A percentile compares a stretch with the other conserved stretches of the same genome.
Conservation (phyloP, 352 stramenopile genomes). For the Phytophthora idaei region DNA sequence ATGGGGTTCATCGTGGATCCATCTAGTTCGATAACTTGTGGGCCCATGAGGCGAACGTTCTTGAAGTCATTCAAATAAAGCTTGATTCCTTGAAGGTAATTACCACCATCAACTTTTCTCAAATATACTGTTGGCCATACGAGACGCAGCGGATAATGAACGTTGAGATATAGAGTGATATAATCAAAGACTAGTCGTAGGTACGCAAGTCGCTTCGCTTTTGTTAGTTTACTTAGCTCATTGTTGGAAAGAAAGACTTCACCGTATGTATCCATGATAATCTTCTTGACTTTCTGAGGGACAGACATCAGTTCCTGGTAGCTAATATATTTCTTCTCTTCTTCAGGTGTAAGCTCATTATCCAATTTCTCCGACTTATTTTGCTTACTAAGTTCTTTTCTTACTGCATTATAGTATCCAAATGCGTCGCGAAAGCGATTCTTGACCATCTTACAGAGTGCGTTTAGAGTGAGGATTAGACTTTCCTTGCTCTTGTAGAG, state of each 20-base stretch:
- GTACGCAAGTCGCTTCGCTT: conserved; percentile 4
- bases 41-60: no score
- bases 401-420: conserved; percentile 3
- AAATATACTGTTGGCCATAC: conserved; percentile 4
- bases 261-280: conserved; percentile 3
- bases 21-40: no score
- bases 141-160: conserved; percentile 5
- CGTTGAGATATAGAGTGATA: conserved; percentile 9
- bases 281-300: not conserved
- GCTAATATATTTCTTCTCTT: conserved; percentile 2
- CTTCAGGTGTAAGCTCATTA: conserved; percentile 4
- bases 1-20: not conserved
- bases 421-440: conserved; percentile 6
- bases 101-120: not conserved
- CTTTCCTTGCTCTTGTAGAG: conserved; percentile 6
- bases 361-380: conserved; percentile 5
- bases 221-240: not conserved
- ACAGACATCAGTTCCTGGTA: conserved; percentile 5
- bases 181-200: conserved; percentile 2
- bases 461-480: conserved; percentile 7
- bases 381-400: not conserved
- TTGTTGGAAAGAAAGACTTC: conserved; percentile 8
- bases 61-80: no score
- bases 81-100: not conserved
- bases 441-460: conserved; percentile 6